Evolutionary conservation across 2,329 filamentous ascomycete genomes (phyloP).

Genomic region (Elsinoe ampelina): DNA sequence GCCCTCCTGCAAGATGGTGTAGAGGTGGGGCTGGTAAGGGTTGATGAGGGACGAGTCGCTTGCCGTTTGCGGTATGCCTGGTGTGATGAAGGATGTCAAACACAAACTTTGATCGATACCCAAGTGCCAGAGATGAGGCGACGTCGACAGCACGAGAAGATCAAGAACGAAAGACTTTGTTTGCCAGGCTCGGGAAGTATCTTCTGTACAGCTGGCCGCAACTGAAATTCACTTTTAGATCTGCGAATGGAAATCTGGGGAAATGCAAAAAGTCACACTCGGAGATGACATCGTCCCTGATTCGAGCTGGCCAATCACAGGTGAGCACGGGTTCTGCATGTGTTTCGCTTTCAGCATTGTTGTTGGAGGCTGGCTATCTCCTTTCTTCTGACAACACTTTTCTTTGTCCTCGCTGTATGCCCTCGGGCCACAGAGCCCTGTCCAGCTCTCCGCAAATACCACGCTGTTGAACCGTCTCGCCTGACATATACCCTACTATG

Average conservation of each 20-base stretch:
- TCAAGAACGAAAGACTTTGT: not conserved
- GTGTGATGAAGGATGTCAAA: no score
- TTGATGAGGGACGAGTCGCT: not conserved
- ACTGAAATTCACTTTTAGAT: conserved; percentile 2
- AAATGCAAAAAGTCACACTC: not conserved
- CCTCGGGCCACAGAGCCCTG: not conserved
- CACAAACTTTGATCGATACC: no score
- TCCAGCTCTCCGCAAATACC: not conserved
- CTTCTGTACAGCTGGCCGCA: conserved; percentile 11
- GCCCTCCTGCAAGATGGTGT: not conserved
- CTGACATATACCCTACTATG: not conserved
- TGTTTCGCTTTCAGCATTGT: not conserved
- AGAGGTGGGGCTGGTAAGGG: not conserved
- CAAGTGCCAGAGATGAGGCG: not conserved
- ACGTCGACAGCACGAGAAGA: not conserved
- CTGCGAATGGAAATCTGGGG: conserved; percentile 3
- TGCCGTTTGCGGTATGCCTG: conserved; percentile 1
- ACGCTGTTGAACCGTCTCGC: not conserved
- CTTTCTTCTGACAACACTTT: not conserved
- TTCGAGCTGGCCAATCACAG: not conserved
- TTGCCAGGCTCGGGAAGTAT: not conserved
- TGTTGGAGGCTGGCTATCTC: not conserved
- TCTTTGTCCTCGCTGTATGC: not conserved
- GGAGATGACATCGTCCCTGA: conserved; percentile 8
- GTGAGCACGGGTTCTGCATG: not conserved